Evolutionary conservation across 805 yeast genomes (phyloP), one percentile per base, ranked within the genome.

Genomic region (Cyberlindnera bimundalis): DNA sequence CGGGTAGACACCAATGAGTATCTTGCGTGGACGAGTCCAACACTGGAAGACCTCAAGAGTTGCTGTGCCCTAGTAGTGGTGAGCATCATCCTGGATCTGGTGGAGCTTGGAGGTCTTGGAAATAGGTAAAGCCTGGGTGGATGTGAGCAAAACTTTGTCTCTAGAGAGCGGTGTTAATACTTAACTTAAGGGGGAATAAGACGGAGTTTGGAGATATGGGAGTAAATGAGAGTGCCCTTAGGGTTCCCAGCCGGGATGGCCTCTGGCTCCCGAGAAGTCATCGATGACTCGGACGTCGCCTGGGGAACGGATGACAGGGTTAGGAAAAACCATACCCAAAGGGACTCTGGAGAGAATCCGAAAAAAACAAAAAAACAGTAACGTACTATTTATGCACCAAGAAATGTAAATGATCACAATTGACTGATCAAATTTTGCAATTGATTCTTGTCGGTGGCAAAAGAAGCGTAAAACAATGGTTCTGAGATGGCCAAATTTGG

Each of bases 221-320:
- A n/a, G n/a, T n/a, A n/a, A n/a, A n/a, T n/a, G n/a, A n/a, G 29
- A 9, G 29, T 27, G n/a, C 9, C 7, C 17, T 18, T 14, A 4
- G 17, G 29, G 10, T 27, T 27, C 29, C 11, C 15, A 13, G 17
- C 29, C 29, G 12, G 17, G n/a, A 9, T 27, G 17, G 29, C n/a
- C 11, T 27, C 29, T n/a, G n/a, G n/a, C n/a, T 21, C 21, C 17
- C 32, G 32, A 29, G 32, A 29, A 29, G 32, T 29, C 32, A 29
- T 29, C 32, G 32, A 29, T 29, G 32, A 29, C 32, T 29, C 32
- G 19, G 20, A 29, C 10, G 32, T 29, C 17, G 32, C 32, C 32
- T 16, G n/a, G 17, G 32, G 17, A 18, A 29, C 32, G 13, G n/a
- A n/a, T n/a, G n/a, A n/a, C n/a, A 21, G 24, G 24, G 24, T 21